Base-by-base conservation (phyloP, 805 yeast species). In the Ogataea chonburiensis region DNA sequence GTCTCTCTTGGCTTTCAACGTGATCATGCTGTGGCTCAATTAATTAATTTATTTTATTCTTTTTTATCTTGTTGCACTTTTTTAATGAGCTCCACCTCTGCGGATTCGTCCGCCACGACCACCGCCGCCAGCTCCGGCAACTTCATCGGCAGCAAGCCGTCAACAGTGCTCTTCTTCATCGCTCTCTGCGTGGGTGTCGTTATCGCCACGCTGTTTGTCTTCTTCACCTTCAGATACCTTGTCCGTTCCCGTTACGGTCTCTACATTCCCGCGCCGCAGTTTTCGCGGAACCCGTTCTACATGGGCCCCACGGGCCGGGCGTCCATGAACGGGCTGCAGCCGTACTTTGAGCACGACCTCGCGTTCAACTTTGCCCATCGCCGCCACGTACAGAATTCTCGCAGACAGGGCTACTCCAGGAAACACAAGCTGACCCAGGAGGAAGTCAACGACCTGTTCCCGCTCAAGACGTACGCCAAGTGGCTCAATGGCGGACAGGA, bases 401-500 rank as follows among this genome's bases (percentile, higher is more conserved):
- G 40, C 20, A 24, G 49, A 42, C 58, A 77, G 40, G 53, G 73
- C 32, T 52, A 67, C 24, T 66, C 68, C 29, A 40, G 39, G 38
- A 76, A 73, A 67, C 68, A 71, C 53, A 71, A 73, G 49, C 60
- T 76, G 27, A 65, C 79, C 1, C 73, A 66, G 36, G 71, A 66
- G 18, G 79, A 80, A 51, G 81, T 79, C n/a, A 77, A 79, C 27
- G 65, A 66, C 17, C 56, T 78, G 34, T 80, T 80, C 53, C 86
- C 86, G 1, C 52, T 63, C 15, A 70, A 75, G 41, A 68, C 79
- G 2, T 80, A 79, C 50, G 57, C 63, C 29, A 71, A 76, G 37
- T 80, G 86, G 86, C 55, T 77, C 19, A 65, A 71, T 41, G 81
- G 80, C 21, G 86, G 83, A 13, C 68, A 70, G 34, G 81, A 75